A percentile compares a stretch with the other conserved stretches of the same genome.
These are phyloP conservation scores for Cystobasidium tubakii DNA, from an alignment of 768 basidiomycete species.

Conservation along the genomic window DNA sequence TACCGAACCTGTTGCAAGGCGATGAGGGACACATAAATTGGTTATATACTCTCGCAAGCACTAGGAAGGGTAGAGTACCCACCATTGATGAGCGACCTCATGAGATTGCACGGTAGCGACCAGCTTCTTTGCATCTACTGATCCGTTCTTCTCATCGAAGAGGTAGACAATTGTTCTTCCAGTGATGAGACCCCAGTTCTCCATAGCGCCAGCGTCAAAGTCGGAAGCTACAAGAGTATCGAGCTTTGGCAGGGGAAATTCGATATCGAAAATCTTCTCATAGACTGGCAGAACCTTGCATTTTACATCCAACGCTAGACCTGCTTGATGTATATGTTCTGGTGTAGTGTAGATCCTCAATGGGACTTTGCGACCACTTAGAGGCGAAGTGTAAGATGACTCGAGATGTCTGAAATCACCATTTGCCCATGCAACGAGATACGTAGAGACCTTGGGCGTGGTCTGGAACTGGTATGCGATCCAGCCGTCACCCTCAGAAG, in stretches of 20 bases:
- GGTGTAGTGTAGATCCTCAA: conserved; percentile 78
- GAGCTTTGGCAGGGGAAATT: conserved; percentile 86
- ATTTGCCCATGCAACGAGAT: conserved; percentile 46
- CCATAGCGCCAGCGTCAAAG: conserved; percentile 67
- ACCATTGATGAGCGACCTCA: conserved; percentile 49
- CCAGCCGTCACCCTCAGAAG: conserved; percentile 55
- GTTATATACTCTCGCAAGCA: conserved; percentile 60
- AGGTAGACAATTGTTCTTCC: conserved; percentile 76
- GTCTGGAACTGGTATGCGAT: conserved; percentile 73
- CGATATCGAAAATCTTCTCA: conserved; percentile 84
- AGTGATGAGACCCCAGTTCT: conserved; percentile 86
- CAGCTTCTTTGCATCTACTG: conserved; percentile 68
- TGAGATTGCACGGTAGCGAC: conserved; percentile 74
- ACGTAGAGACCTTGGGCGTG: conserved; percentile 57
- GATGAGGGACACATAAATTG: conserved; percentile 38
- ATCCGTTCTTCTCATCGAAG: conserved; percentile 67
- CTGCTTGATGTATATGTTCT: conserved; percentile 72
- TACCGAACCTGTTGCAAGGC: conserved; percentile 63
- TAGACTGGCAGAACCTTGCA: conserved; percentile 74
- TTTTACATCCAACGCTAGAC: conserved; percentile 83
- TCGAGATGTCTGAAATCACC: conserved; percentile 70
- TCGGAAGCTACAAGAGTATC: conserved; percentile 86
- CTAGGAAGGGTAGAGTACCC: conserved; percentile 13
- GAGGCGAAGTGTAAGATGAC: conserved; percentile 67
- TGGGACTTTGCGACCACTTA: conserved; percentile 73